Percentiles rank a stretch among this genome's conserved stretches.
Conservation (phyloP, 164 flowering plant species). For the Vitis cinerea region DNA sequence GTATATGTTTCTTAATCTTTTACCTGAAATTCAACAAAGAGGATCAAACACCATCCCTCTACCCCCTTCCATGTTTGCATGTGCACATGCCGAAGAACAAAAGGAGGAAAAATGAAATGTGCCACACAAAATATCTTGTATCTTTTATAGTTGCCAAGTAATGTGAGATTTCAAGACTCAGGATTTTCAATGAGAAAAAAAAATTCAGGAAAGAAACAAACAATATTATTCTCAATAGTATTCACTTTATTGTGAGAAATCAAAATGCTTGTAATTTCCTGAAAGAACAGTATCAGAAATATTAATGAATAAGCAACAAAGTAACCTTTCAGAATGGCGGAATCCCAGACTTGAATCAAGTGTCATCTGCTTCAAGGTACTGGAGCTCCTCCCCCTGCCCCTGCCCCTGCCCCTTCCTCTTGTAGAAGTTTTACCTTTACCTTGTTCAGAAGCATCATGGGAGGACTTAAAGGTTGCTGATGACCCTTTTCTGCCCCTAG, state of each 20-base stretch:
- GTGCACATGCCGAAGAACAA: too few relatives aligned
- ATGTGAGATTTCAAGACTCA: background rate
- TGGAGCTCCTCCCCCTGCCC: conserved; percentile 56
- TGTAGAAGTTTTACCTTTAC: conserved; percentile 45
- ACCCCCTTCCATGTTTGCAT: too few relatives aligned
- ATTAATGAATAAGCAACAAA: background rate
- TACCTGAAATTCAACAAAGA: too few relatives aligned
- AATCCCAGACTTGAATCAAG: conserved; percentile 62
- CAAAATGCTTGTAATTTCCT: background rate
- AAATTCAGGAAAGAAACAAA: background rate
- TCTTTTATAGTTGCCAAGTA: too few relatives aligned
- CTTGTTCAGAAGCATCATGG: conserved; percentile 42
- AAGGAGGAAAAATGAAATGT: too few relatives aligned
- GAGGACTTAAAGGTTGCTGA: conserved; percentile 43
- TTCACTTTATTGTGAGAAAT: background rate
- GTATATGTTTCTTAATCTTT: too few relatives aligned
- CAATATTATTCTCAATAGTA: background rate
- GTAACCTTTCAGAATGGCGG: conserved; percentile 73
- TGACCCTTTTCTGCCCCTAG: conserved; percentile 58
- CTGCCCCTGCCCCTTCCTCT: conserved; percentile 85
- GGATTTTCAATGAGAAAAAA: background rate
- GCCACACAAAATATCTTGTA: too few relatives aligned
- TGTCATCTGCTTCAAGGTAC: conserved; percentile 83
- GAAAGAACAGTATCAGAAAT: background rate
- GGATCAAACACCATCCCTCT: too few relatives aligned